Base-by-base conservation (phyloP, 768 basidiomycete species). In the Arthromyces matolae region DNA sequence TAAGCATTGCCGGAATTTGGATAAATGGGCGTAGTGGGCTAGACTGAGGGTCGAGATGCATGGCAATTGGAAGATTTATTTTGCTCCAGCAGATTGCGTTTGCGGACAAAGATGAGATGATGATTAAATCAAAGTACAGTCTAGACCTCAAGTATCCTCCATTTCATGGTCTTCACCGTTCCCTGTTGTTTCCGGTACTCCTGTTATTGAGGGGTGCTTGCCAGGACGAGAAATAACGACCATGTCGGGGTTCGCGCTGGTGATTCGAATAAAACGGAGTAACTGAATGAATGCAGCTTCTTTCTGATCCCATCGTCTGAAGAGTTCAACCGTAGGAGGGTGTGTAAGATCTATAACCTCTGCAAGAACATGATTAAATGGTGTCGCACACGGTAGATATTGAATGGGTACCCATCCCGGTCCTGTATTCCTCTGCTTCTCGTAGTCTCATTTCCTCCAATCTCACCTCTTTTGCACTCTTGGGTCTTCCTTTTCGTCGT, bases 311-410 rank as follows among this genome's bases (percentile, higher is more conserved):
- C 90, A 93, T 49, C 69, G 67, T 32, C 86, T 77, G 62, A 90
- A 89, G 3, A 91, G 69, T 23, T 76, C 75, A 31, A 88, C 83
- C 13, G 79, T 92, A 8, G 72, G 63, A n/a, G 70, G 64, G 53
- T 92, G 80, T 0, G 88, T 91, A 22, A 93, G 73, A 64, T 93
- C 90, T 6, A 81, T 77, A 27, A 92, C 74, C 70, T 93, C 90
- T 92, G 60, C 39, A 38, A 31, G 28, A 47, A 50, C 28, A 57
- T n/a, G n/a, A n/a, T 41, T 39, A 40, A 29, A 36, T 44, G 8
- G 12, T 29, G 14, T 24, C 36, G 36, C n/a, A 10, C 9, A 47
- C 13, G 39, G 37, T 37, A 7, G 12, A 42, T 40, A 8, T 20
- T 19, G 16, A 5, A 25, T 12, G 61, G 84, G 52, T 59, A 89